A percentile compares a stretch with the other conserved stretches of the same genome.
These are phyloP conservation scores for Ustilago nuda DNA, from an alignment of 1,284 basidiomycete genomes.

Conservation along the genomic window DNA sequence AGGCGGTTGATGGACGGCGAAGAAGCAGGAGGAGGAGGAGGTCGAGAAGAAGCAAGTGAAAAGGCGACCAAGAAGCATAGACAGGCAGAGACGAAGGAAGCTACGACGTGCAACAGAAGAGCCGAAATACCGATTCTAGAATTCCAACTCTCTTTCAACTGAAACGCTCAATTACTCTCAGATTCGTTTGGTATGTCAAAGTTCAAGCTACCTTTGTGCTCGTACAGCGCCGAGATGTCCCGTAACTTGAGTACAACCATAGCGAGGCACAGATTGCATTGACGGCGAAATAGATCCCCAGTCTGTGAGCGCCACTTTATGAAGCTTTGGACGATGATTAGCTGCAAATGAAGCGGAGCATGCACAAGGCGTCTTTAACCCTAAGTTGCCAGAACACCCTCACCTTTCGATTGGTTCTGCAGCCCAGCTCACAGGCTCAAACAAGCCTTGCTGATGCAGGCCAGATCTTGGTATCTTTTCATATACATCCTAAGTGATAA, in stretches of 20 bases:
- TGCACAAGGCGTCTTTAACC: slow-evolving; percentile 6
- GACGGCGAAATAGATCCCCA: not conserved
- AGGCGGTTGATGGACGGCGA: not conserved
- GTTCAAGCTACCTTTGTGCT: not conserved
- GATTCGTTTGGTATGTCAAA: slow-evolving; percentile 1
- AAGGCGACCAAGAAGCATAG: not conserved
- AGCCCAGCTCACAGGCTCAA: too few species aligned
- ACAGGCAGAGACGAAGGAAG: not conserved
- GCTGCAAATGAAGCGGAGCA: slow-evolving; percentile 6
- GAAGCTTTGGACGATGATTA: slow-evolving; percentile 2
- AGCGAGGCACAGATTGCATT: not conserved
- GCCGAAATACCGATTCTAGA: slow-evolving; percentile 4
- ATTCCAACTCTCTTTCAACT: not conserved
- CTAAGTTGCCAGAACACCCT: too few species aligned
- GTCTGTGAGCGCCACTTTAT: not conserved
- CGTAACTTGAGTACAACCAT: too few species aligned
- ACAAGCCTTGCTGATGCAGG: not conserved
- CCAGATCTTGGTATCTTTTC: not conserved
- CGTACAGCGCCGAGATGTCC: not conserved
- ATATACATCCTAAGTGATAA: not conserved
- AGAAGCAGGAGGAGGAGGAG: not conserved
- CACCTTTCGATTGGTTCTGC: too few species aligned
- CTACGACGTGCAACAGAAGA: not conserved
- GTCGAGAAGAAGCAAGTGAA: not conserved
- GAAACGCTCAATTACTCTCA: not conserved